A percentile compares a stretch with the other conserved stretches of the same genome.
Conservation (phyloP, 1,284 basidiomycete genomes). For the Acaromyces ingoldii region DNA sequence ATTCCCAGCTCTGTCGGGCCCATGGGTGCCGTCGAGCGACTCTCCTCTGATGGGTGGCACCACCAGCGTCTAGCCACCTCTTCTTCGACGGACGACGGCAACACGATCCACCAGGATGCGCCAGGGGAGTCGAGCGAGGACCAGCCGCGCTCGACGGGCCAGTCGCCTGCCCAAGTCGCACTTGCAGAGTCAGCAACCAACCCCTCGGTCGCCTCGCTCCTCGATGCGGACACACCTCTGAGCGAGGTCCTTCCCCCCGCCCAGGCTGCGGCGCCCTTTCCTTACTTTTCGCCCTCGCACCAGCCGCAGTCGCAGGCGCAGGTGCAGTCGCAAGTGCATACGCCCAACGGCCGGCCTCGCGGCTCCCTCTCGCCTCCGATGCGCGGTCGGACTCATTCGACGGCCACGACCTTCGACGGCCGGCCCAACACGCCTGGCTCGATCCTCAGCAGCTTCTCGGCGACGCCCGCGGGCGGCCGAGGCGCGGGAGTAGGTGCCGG, state of each 20-base stretch:
- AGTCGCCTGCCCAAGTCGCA: too few relatives aligned
- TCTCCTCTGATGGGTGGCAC: not conserved
- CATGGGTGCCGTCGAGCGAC: conserved; percentile 25
- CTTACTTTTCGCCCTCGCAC: conserved; percentile 22
- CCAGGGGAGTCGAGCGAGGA: not conserved
- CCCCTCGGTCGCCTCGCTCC: too few relatives aligned
- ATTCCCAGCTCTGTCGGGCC: conserved; percentile 29
- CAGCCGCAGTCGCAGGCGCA: too few relatives aligned
- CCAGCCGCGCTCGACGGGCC: not conserved
- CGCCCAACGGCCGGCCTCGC: not conserved
- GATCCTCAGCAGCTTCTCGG: conserved; percentile 27
- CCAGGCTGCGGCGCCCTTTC: conserved; percentile 33
- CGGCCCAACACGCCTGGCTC: conserved; percentile 35
- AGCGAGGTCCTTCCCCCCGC: conserved; percentile 34
- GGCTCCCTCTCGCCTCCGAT: not conserved
- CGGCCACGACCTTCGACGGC: conserved; percentile 9
- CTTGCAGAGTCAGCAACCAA: too few relatives aligned
- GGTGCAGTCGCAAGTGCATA: conserved; percentile 10
- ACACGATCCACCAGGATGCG: conserved; percentile 3
- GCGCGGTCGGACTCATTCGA: not conserved
- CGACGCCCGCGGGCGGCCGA: too few relatives aligned
- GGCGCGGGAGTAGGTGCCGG: not conserved
- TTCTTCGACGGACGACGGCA: conserved; percentile 4
- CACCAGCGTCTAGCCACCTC: not conserved
- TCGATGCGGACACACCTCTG: too few relatives aligned